Conservation (phyloP, 1,284 basidiomycete genomes). For the Pulchroboletus neoregius region DNA sequence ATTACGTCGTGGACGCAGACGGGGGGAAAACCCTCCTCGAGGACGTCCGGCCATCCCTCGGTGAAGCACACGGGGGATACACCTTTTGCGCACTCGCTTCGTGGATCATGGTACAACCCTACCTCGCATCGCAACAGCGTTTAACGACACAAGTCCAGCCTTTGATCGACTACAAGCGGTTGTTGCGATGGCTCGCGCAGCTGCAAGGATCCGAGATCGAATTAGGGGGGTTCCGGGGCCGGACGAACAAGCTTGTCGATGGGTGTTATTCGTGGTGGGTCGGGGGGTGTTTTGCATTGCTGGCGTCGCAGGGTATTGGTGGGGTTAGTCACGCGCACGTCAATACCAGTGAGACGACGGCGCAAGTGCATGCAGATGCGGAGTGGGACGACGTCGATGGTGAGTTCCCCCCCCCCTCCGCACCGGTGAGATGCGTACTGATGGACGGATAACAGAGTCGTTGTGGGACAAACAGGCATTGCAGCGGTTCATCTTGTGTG, state of each 20-base stretch:
- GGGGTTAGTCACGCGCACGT: constrained; percentile 31
- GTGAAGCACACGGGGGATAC: constrained; percentile 98
- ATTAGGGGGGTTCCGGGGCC: constrained; percentile 88
- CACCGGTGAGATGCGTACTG: not conserved
- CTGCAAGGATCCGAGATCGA: constrained; percentile 87
- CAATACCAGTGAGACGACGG: too few species aligned
- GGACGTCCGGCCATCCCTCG: constrained; percentile 60
- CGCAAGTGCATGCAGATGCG: constrained; percentile 31
- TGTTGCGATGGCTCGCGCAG: constrained; percentile 80
- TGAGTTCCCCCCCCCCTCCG: constrained; percentile 27
- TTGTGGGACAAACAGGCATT: constrained; percentile 63
- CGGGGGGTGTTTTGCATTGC: constrained; percentile 81
- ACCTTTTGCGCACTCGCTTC: constrained; percentile 89
- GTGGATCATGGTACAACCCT: constrained; percentile 74
- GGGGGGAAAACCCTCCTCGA: constrained; percentile 31
- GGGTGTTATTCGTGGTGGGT: constrained; percentile 99
- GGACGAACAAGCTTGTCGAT: constrained; percentile 98
- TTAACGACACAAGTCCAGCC: constrained; percentile 6
- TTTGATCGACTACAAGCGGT: constrained; percentile 54
- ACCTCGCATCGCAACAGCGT: constrained; percentile 28
- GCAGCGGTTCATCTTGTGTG: constrained; percentile 85
- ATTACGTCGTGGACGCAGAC: constrained; percentile 37
- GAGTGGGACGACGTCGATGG: constrained; percentile 67
- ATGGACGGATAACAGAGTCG: constrained; percentile 41
- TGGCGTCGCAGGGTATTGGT: constrained; percentile 64